A percentile compares a stretch with the other conserved stretches of the same genome.
phyloP scores from a whole-genome alignment of 176 grass and related monocot species.

The Phoenix dactylifera region DNA sequence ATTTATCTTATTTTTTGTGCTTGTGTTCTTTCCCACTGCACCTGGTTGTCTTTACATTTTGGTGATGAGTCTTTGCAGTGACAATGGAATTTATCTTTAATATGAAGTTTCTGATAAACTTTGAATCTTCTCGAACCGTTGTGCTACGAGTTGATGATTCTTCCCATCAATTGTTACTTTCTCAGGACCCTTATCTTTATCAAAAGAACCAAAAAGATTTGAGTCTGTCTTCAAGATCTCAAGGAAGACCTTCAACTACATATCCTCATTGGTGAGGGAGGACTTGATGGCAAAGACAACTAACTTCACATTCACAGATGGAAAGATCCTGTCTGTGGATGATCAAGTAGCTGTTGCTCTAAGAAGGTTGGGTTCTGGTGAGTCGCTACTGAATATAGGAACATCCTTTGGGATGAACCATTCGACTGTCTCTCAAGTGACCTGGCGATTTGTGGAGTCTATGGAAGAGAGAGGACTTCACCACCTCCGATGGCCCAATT shows the following conservation, averaged over 20 bases:
- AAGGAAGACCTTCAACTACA: conserved; percentile 52
- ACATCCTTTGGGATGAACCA: conserved; percentile 50
- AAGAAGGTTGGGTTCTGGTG: conserved; percentile 59
- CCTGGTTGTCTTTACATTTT: no score
- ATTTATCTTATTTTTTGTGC: no score
- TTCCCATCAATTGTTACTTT: conserved; percentile 1
- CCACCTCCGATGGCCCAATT: conserved; percentile 41
- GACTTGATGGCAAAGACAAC: conserved; percentile 56
- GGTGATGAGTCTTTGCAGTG: no score
- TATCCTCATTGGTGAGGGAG: conserved; percentile 47
- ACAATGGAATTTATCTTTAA: no score
- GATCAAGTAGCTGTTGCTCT: conserved; percentile 57
- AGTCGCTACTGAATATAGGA: conserved; percentile 50
- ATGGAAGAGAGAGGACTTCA: conserved; percentile 50
- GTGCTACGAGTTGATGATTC: no score
- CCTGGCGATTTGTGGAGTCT: conserved; percentile 63
- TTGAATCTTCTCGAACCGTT: no score
- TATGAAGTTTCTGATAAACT: no score
- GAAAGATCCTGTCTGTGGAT: conserved; percentile 37
- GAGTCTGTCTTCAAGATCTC: conserved; percentile 54
- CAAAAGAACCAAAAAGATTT: conserved; percentile 29
- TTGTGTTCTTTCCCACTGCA: no score
- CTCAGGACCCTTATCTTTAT: conserved; percentile 34
- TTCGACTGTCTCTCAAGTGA: conserved; percentile 50
- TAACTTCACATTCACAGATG: conserved; percentile 47